These are phyloP conservation scores for Cladophialophora immunda DNA, from an alignment of 2,329 filamentous ascomycete species.

Conservation along the genomic window DNA sequence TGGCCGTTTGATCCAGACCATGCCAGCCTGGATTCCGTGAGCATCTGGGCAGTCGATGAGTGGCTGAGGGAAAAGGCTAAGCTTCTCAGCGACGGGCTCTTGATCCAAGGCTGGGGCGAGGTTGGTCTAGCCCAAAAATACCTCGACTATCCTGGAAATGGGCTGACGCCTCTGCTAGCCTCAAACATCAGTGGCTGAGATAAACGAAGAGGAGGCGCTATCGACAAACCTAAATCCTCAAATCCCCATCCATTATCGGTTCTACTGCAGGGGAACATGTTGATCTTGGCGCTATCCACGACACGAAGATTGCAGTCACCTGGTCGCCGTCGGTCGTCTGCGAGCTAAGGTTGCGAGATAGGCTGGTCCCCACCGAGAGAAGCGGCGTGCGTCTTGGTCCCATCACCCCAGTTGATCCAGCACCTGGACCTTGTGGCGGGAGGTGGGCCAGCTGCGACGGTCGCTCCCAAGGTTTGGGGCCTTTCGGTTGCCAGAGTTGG, in stretches of 20 bases:
- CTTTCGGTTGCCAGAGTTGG: not conserved
- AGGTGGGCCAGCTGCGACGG: constrained; percentile 6
- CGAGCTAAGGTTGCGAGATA: not conserved
- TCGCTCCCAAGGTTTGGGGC: not conserved
- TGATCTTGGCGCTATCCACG: constrained; percentile 5
- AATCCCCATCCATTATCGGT: not conserved
- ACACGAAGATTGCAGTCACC: constrained; percentile 15
- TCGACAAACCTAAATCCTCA: constrained; percentile 2
- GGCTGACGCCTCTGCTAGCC: constrained; percentile 20
- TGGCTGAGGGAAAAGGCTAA: constrained; percentile 7
- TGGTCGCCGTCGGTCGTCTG: constrained; percentile 5
- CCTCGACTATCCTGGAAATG: not conserved
- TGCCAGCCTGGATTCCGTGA: not conserved
- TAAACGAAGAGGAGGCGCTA: constrained; percentile 11
- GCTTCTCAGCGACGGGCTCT: constrained; percentile 1
- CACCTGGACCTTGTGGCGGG: not conserved
- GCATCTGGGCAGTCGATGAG: not conserved
- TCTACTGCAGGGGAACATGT: not conserved
- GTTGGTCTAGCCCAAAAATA: constrained; percentile 17
- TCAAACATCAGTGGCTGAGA: constrained; percentile 26
- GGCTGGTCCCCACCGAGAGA: not conserved
- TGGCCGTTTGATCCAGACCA: constrained; percentile 22
- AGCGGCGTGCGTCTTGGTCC: not conserved
- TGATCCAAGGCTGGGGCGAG: not conserved
- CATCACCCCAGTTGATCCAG: not conserved